Conservation (phyloP, 352 stramenopile species). For the Globisporangium nagaii region DNA sequence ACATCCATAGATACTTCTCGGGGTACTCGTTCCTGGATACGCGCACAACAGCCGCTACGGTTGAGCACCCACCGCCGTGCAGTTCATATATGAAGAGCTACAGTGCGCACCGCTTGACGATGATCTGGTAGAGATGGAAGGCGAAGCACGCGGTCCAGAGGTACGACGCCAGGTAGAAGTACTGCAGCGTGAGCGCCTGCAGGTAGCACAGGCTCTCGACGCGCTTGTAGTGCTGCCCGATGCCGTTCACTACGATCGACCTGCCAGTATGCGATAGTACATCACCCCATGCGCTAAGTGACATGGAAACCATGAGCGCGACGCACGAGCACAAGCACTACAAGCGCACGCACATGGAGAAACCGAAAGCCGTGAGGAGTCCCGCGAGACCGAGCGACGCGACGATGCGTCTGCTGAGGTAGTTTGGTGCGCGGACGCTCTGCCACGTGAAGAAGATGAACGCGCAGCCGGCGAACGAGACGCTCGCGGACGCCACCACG, state of each 20-base stretch:
- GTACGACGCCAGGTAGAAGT: constrained; percentile 80
- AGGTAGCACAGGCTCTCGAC: constrained; percentile 56
- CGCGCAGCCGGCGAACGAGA: constrained; percentile 62
- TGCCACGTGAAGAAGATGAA: constrained; percentile 73
- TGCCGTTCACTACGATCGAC: constrained; percentile 53
- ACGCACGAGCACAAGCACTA: neutral
- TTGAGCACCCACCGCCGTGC: too few species aligned
- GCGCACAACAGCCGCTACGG: too few species aligned
- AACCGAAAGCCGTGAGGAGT: constrained; percentile 51
- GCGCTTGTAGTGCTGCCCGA: constrained; percentile 30
- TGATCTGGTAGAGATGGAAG: constrained; percentile 85
- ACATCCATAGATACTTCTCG: constrained; percentile 52
- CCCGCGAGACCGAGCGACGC: constrained; percentile 61
- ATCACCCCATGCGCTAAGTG: too few species aligned
- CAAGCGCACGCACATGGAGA: constrained; percentile 35
- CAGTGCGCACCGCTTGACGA: constrained; percentile 62
- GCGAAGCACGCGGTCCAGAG: constrained; percentile 83
- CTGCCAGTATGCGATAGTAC: constrained; percentile 18
- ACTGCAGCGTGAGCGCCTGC: constrained; percentile 67
- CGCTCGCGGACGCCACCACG: constrained; percentile 40
- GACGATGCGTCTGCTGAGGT: constrained; percentile 64
- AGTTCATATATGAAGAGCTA: too few species aligned
- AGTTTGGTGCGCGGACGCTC: constrained; percentile 55
- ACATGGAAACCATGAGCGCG: too few species aligned
- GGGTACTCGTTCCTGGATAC: constrained; percentile 77